A percentile compares a stretch with the other conserved stretches of the same genome.
Evolutionary conservation across 805 yeast species (phyloP).

Genomic region (Kodamaea kakaduensis): DNA sequence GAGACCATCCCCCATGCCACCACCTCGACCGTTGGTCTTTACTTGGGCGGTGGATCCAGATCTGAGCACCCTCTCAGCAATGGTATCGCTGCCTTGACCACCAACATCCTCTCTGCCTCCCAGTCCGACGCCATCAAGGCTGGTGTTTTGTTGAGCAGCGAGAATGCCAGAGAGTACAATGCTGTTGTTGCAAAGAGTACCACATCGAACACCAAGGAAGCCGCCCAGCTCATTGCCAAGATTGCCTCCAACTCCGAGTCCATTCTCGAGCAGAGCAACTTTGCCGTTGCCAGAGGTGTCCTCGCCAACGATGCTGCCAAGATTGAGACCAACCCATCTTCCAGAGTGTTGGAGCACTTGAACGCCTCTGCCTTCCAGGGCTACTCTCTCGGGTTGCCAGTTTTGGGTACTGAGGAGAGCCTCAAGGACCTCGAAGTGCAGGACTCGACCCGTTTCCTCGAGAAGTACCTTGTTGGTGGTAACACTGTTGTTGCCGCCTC

Average conservation of each 20-base stretch:
- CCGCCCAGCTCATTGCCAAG: constrained; percentile 50
- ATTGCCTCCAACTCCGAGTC: constrained; percentile 37
- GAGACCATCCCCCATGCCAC: constrained; percentile 55
- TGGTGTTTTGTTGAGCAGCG: constrained; percentile 56
- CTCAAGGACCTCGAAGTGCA: constrained; percentile 51
- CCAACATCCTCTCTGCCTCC: constrained; percentile 42
- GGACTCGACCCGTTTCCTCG: constrained; percentile 57
- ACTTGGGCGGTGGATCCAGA: constrained; percentile 73
- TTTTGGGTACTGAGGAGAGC: constrained; percentile 68
- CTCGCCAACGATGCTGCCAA: constrained; percentile 46
- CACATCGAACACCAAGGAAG: constrained; percentile 48
- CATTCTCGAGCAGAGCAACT: constrained; percentile 40
- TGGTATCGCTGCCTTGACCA: constrained; percentile 68
- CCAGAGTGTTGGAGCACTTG: constrained; percentile 68
- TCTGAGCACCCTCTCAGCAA: constrained; percentile 77
- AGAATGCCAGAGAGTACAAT: constrained; percentile 60
- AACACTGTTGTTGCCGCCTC: constrained; percentile 67
- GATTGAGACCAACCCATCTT: constrained; percentile 54
- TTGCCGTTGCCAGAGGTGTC: constrained; percentile 44
- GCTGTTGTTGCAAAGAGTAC: constrained; percentile 57
- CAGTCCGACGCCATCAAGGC: constrained; percentile 36
- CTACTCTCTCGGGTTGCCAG: constrained; percentile 73
- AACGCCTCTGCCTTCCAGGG: constrained; percentile 85
- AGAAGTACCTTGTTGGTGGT: constrained; percentile 54
- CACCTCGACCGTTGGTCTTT: constrained; percentile 64